phyloP scores from a whole-genome alignment of 2,329 filamentous ascomycete species.

The Parastagonospora nodorum region DNA sequence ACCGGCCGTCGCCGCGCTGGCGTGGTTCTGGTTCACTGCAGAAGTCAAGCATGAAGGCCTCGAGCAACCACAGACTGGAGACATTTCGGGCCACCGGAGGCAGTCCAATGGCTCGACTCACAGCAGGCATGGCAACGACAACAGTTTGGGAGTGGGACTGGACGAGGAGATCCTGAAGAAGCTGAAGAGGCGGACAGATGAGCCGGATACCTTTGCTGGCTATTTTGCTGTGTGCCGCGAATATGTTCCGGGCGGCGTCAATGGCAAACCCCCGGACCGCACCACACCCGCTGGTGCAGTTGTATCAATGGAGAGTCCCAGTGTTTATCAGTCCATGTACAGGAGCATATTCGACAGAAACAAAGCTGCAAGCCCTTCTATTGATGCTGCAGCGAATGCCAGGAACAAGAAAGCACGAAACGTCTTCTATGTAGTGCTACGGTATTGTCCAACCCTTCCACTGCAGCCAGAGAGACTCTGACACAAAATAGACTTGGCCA shows the following conservation, averaged over 20 bases:
- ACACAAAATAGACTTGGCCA: constrained; percentile 67
- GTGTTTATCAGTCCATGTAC: constrained; percentile 98
- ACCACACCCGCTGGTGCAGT: constrained; percentile 79
- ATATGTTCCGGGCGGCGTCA: constrained; percentile 88
- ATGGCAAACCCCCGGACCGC: constrained; percentile 88
- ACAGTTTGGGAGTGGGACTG: constrained; percentile 22
- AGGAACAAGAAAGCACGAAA: constrained; percentile 72
- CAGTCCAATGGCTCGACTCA: constrained; percentile 17
- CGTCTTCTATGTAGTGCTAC: constrained; percentile 89
- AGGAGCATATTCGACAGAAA: constrained; percentile 86
- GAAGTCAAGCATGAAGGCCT: constrained; percentile 13
- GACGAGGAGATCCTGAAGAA: constrained; percentile 31
- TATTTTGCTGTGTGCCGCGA: constrained; percentile 96
- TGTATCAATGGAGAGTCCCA: constrained; percentile 80
- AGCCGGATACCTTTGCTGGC: constrained; percentile 80
- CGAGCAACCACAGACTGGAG: constrained; percentile 1
- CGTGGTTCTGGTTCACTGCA: constrained; percentile 26
- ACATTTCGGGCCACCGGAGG: constrained; percentile 4
- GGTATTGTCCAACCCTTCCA: constrained; percentile 57
- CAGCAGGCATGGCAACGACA: constrained; percentile 14
- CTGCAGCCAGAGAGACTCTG: constrained; percentile 1
- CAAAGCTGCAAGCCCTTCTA: constrained; percentile 61
- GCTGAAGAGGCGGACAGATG: constrained; percentile 51
- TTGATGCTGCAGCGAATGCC: constrained; percentile 56
- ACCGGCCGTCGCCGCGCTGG: constrained; percentile 18